These are phyloP conservation scores for Cladosporium cucumerinum DNA, from an alignment of 2,329 filamentous ascomycete species.

Conservation along the genomic window DNA sequence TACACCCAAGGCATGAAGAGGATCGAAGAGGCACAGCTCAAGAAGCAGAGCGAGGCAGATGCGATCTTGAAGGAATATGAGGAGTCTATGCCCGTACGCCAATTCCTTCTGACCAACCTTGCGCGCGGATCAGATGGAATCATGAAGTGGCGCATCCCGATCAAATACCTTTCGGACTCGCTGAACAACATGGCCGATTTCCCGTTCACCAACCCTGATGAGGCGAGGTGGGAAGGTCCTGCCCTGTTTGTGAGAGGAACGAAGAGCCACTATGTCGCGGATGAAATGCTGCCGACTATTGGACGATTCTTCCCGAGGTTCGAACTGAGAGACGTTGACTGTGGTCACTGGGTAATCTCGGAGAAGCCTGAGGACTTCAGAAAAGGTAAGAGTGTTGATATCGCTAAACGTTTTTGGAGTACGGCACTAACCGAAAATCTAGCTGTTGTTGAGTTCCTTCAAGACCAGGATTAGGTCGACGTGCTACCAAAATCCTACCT, in stretches of 20 bases:
- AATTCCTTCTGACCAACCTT: conserved; percentile 89
- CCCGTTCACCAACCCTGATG: conserved; percentile 72
- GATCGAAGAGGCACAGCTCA: conserved; percentile 67
- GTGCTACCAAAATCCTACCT: neutral
- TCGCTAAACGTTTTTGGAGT: neutral
- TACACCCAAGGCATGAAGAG: conserved; percentile 83
- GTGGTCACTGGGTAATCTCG: conserved; percentile 86
- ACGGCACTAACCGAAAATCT: conserved; percentile 19
- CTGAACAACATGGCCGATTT: conserved; percentile 82
- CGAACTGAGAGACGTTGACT: conserved; percentile 67
- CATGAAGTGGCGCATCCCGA: conserved; percentile 74
- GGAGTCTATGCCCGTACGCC: conserved; percentile 70
- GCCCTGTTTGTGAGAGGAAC: conserved; percentile 79
- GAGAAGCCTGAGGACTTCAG: conserved; percentile 79
- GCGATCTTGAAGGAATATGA: conserved; percentile 73
- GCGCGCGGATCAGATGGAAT: conserved; percentile 54
- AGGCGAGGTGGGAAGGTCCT: conserved; percentile 67
- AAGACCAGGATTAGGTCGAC: conserved; percentile 44
- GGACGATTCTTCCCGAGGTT: conserved; percentile 81
- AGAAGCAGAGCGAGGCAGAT: conserved; percentile 74
- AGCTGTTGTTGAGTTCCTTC: conserved; percentile 65
- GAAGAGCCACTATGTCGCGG: conserved; percentile 72
- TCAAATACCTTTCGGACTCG: conserved; percentile 64
- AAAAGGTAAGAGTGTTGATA: conserved; percentile 52
- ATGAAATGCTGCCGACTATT: conserved; percentile 75